Evolutionary conservation across 441 rosid genomes (phyloP).

Genomic region (Jatropha multifida): DNA sequence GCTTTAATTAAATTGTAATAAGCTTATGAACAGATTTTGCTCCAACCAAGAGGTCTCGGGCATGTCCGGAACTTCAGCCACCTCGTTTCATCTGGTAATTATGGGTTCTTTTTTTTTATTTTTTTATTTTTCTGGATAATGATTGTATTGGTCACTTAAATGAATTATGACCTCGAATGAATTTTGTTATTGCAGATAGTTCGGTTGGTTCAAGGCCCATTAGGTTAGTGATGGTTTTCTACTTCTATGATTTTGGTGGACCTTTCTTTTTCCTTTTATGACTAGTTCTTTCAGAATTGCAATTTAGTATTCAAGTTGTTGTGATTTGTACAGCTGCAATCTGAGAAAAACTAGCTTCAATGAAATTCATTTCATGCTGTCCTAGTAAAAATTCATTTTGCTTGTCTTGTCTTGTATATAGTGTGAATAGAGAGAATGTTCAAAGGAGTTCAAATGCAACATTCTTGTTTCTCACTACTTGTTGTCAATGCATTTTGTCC

Average conservation of each 20-base stretch:
- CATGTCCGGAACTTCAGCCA: slow-evolving; percentile 44
- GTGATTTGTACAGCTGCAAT: not conserved
- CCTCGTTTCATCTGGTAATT: slow-evolving; percentile 54
- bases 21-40: slow-evolving; percentile 38
- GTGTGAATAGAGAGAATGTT: not conserved
- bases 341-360: not conserved
- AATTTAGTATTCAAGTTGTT: not conserved
- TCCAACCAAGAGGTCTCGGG: slow-evolving; percentile 40
- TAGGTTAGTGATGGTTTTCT: slow-evolving; percentile 38
- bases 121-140: not conserved
- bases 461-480: not conserved
- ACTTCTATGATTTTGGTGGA: slow-evolving; percentile 3
- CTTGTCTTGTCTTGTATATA: not conserved
- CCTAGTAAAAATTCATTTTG: not conserved
- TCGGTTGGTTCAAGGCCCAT: slow-evolving; percentile 37
- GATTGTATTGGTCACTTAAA: not conserved
- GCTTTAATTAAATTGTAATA: not conserved
- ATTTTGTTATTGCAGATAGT: slow-evolving; percentile 45
- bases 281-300: not conserved
- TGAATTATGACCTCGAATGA: not conserved
- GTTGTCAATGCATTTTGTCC: not conserved
- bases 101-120: not conserved
- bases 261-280: not conserved
- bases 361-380: not conserved
- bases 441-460: not conserved